Conservation (phyloP, 306 rosid species). For the Fagus sylvatica region DNA sequence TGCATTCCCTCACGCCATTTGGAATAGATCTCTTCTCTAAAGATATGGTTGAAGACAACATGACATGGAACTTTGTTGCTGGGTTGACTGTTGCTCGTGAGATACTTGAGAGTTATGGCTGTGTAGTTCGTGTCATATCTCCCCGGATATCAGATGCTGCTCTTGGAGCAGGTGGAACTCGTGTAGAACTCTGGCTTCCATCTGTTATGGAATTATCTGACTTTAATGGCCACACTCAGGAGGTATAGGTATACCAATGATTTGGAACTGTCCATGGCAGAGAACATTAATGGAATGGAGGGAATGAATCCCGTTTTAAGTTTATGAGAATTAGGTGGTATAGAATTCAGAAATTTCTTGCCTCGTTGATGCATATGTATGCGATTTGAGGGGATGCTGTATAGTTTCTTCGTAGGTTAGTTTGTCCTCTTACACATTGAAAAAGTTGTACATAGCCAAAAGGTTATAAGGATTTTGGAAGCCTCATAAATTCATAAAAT, state of each 20-base stretch:
- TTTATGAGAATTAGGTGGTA: background rate
- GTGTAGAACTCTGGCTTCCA: constrained; percentile 93
- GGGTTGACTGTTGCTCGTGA: constrained; percentile 93
- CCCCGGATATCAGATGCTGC: constrained; percentile 80
- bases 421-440: background rate
- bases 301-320: background rate
- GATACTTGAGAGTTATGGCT: constrained; percentile 88
- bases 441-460: background rate
- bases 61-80: constrained; percentile 97
- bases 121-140: constrained; percentile 83
- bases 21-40: constrained; percentile 71
- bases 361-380: background rate
- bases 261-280: constrained; percentile 18
- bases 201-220: constrained; percentile 42
- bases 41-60: constrained; percentile 80
- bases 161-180: constrained; percentile 93
- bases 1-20: constrained; percentile 84
- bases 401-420: background rate
- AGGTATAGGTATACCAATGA: constrained; percentile 39
- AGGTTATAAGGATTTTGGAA: background rate
- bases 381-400: background rate
- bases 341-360: background rate
- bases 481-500: background rate
- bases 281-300: background rate
- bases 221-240: constrained; percentile 41